These are phyloP conservation scores for Arthrobotrys sphaeroides DNA, from an alignment of 2,329 filamentous ascomycete species.

Conservation along the genomic window DNA sequence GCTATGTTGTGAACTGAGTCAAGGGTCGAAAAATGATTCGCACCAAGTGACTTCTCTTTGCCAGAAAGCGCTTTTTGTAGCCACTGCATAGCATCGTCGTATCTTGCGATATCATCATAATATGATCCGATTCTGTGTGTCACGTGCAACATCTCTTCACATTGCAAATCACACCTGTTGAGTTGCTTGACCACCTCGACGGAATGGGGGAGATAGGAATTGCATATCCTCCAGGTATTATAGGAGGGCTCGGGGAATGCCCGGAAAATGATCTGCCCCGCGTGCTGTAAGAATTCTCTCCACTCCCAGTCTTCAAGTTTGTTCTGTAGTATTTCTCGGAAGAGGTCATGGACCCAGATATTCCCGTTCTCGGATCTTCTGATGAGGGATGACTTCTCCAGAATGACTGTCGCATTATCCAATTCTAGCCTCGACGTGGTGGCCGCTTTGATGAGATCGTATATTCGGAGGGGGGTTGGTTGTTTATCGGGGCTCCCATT, in stretches of 20 bases:
- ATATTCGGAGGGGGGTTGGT: neutral
- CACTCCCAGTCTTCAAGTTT: slow-evolving; percentile 7
- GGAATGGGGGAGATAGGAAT: neutral
- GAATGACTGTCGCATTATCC: neutral
- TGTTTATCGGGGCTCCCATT: neutral
- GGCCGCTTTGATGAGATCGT: neutral
- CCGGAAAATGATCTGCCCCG: neutral
- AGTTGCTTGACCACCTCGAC: neutral
- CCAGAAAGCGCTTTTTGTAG: slow-evolving; percentile 27
- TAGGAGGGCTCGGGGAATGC: neutral
- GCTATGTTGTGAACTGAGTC: slow-evolving; percentile 35
- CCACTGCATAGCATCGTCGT: slow-evolving; percentile 35
- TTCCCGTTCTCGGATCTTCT: slow-evolving; percentile 5
- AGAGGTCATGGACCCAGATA: slow-evolving; percentile 26
- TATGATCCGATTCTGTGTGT: neutral
- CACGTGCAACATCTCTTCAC: neutral
- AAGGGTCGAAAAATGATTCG: slow-evolving; percentile 31
- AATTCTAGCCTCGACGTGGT: neutral
- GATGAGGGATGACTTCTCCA: slow-evolving; percentile 22
- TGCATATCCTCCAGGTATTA: neutral
- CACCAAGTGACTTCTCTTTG: slow-evolving; percentile 30
- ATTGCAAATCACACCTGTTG: neutral
- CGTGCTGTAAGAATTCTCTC: neutral
- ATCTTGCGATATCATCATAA: neutral
- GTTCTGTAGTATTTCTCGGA: neutral